Evolutionary conservation across 306 rosid genomes (phyloP).

Genomic region (Lathyrus oleraceus): DNA sequence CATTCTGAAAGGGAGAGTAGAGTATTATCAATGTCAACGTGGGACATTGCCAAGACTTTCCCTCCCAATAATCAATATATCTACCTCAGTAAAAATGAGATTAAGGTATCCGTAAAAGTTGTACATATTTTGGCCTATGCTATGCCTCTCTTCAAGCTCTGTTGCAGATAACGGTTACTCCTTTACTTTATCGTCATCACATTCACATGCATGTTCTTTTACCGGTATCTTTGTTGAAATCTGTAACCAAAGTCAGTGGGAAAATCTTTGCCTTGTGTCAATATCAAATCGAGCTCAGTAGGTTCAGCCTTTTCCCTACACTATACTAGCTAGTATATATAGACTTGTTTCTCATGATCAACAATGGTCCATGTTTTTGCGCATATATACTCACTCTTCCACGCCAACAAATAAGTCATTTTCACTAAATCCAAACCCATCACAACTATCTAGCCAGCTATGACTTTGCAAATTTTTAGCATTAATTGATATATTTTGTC

Average conservation of each 20-base stretch:
- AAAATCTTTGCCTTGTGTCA: conserved; percentile 38
- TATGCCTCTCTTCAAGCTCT: background rate
- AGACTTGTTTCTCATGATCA: background rate
- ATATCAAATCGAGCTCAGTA: conserved; percentile 34
- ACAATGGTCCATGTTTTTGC: conserved; percentile 24
- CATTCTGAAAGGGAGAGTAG: no score
- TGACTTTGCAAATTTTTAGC: background rate
- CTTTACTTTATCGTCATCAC: background rate
- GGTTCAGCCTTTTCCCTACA: background rate
- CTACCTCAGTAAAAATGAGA: background rate
- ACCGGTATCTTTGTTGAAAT: conserved; percentile 12
- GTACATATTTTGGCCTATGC: no score
- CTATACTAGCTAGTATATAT: background rate
- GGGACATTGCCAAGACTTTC: background rate
- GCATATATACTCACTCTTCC: background rate
- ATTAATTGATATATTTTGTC: background rate
- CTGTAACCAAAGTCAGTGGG: conserved; percentile 19
- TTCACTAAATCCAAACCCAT: background rate
- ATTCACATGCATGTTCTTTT: no score
- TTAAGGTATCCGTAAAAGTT: background rate
- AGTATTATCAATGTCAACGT: no score
- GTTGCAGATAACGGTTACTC: background rate
- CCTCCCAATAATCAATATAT: background rate
- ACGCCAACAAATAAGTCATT: background rate
- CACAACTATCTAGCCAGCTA: background rate